Conservation (phyloP, 2,329 filamentous ascomycete species). For the Neocucurbitaria cava region DNA sequence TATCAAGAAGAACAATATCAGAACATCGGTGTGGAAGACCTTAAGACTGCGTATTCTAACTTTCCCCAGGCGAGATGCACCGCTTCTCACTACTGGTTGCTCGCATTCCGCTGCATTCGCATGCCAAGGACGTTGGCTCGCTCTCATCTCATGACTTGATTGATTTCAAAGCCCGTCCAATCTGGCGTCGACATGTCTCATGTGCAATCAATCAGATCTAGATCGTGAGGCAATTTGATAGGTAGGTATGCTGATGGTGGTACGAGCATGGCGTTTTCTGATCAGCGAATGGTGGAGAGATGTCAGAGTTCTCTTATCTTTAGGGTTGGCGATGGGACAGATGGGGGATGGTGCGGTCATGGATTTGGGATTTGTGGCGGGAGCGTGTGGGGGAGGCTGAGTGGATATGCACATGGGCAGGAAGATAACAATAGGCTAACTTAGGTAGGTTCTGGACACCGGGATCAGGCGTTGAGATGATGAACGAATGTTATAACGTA, state of each 20-base stretch:
- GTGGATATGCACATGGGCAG: neutral
- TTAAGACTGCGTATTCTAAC: no score
- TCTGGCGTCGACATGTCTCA: no score
- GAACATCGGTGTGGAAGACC: no score
- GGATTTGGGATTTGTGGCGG: no score
- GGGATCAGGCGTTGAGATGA: no score
- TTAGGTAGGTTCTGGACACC: neutral
- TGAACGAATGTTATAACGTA: no score
- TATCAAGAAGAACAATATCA: no score
- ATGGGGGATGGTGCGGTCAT: neutral
- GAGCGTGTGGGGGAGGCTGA: slow-evolving; percentile 6
- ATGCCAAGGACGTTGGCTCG: slow-evolving; percentile 13
- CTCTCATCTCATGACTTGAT: no score
- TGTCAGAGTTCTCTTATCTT: neutral
- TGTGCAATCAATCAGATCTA: neutral
- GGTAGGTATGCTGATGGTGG: neutral
- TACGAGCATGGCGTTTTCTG: neutral
- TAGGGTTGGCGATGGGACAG: neutral
- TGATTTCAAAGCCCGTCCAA: no score
- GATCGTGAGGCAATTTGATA: neutral
- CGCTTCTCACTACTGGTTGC: neutral
- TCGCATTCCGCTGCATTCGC: neutral
- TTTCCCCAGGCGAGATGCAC: neutral
- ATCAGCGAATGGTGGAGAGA: neutral
- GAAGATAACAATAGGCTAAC: no score